Evolutionary conservation across 495 filamentous ascomycete genomes (phyloP).

Genomic region (Aspergillus steynii): DNA sequence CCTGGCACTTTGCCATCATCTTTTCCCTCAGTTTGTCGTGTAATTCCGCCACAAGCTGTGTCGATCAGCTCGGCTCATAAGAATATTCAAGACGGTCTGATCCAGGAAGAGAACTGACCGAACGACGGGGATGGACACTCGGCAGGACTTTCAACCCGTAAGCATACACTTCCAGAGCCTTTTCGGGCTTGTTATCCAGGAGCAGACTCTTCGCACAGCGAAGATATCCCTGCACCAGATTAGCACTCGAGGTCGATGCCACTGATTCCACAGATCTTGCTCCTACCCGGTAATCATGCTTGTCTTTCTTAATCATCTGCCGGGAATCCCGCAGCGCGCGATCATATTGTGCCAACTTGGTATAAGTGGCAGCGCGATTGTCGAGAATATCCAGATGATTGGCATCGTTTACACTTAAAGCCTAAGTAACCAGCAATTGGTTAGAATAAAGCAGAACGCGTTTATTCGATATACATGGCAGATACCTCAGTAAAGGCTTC

Average conservation of each 20-base stretch:
- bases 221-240: slow-evolving; percentile 56
- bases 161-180: slow-evolving; percentile 61
- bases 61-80: slow-evolving; percentile 7
- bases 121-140: slow-evolving; percentile 40
- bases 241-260: background rate
- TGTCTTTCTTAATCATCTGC: slow-evolving; percentile 56
- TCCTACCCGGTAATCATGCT: slow-evolving; percentile 48
- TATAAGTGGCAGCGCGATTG: slow-evolving; percentile 60
- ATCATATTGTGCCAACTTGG: slow-evolving; percentile 55
- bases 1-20: slow-evolving; percentile 32
- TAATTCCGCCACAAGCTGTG: slow-evolving; percentile 42
- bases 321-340: slow-evolving; percentile 60
- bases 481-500: slow-evolving; percentile 43
- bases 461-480: slow-evolving; percentile 17
- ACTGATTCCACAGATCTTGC: no score
- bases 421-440: slow-evolving; percentile 27
- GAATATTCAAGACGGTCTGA: background rate
- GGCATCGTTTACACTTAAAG: slow-evolving; percentile 30
- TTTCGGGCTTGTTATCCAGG: slow-evolving; percentile 51
- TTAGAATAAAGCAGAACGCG: background rate
- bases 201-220: slow-evolving; percentile 63
- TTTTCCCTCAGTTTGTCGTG: slow-evolving; percentile 45
- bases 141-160: slow-evolving; percentile 56
- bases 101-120: slow-evolving; percentile 32
- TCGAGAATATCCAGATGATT: slow-evolving; percentile 51